phyloP scores from a whole-genome alignment of 2,329 filamentous ascomycete genomes.

The Ceratocystis harringtonii region DNA sequence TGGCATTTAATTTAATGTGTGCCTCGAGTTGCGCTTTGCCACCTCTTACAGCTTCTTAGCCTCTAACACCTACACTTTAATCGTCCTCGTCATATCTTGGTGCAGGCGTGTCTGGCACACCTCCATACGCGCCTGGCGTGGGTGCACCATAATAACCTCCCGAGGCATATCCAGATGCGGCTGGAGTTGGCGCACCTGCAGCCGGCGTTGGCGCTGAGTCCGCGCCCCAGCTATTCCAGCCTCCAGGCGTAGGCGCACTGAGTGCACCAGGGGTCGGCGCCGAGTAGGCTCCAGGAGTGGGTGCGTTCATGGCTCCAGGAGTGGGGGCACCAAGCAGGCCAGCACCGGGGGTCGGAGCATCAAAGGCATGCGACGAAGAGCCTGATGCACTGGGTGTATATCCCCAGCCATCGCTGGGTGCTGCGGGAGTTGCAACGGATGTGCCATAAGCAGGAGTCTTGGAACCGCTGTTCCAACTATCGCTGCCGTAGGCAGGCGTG shows the following conservation, averaged over 20 bases:
- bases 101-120: conserved; percentile 45
- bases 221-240: conserved; percentile 44
- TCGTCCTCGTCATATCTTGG: conserved; percentile 38
- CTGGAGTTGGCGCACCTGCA: conserved; percentile 52
- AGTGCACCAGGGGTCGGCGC: conserved; percentile 46
- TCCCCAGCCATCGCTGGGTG: conserved; percentile 44
- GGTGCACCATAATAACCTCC: conserved; percentile 41
- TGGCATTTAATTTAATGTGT: background rate
- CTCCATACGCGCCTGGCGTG: conserved; percentile 46
- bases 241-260: conserved; percentile 55
- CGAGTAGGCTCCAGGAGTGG: conserved; percentile 55
- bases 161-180: conserved; percentile 39
- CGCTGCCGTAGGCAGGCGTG: conserved; percentile 47
- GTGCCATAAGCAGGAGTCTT: conserved; percentile 63
- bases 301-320: conserved; percentile 48
- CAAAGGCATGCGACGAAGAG: conserved; percentile 39
- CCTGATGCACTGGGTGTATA: conserved; percentile 38
- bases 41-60: background rate
- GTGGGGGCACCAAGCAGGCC: conserved; percentile 43
- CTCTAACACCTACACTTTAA: background rate
- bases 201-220: conserved; percentile 54
- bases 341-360: conserved; percentile 53
- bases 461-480: conserved; percentile 51
- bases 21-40: background rate
- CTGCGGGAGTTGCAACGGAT: conserved; percentile 43